Evolutionary conservation across 345 rosid genomes (phyloP).

Genomic region (Hevea brasiliensis): DNA sequence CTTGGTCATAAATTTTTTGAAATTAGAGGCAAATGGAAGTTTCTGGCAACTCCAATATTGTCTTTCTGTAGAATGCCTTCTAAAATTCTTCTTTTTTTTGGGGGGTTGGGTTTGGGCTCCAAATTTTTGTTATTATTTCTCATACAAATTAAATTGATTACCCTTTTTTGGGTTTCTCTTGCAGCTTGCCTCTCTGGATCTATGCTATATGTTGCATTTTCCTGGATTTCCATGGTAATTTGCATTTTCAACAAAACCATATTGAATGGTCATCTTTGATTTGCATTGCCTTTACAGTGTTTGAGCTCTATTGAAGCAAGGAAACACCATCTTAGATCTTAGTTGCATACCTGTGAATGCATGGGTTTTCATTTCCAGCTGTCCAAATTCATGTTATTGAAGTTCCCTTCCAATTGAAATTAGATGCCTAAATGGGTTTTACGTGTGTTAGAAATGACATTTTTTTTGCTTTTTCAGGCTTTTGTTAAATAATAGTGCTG

Average conservation of each 20-base stretch:
- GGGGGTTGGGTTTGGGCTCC: too few relatives aligned
- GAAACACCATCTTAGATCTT: slow-evolving; percentile 13
- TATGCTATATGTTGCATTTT: slow-evolving; percentile 59
- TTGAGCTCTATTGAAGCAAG: slow-evolving; percentile 10
- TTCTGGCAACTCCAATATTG: not conserved
- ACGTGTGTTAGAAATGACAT: not conserved
- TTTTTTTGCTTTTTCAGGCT: not conserved
- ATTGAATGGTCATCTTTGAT: not conserved
- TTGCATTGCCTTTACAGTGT: not conserved
- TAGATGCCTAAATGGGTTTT: not conserved
- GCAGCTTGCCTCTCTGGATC: slow-evolving; percentile 71
- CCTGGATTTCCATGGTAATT: slow-evolving; percentile 72
- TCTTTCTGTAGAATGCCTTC: not conserved
- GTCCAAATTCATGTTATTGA: not conserved
- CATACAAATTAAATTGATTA: slow-evolving; percentile 4
- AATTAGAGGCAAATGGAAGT: not conserved
- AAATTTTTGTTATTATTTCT: not conserved
- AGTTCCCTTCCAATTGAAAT: not conserved
- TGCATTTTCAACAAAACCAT: slow-evolving; percentile 1
- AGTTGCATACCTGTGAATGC: not conserved
- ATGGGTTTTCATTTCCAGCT: slow-evolving; percentile 1
- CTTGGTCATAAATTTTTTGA: not conserved
- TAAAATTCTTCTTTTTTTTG: too few relatives aligned
- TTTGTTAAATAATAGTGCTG: not conserved
- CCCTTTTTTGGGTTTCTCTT: slow-evolving; percentile 27